Evolutionary conservation across 1,284 basidiomycete genomes (phyloP), one percentile per base, ranked within the genome.

Genomic region (Ganoderma multipileum): DNA sequence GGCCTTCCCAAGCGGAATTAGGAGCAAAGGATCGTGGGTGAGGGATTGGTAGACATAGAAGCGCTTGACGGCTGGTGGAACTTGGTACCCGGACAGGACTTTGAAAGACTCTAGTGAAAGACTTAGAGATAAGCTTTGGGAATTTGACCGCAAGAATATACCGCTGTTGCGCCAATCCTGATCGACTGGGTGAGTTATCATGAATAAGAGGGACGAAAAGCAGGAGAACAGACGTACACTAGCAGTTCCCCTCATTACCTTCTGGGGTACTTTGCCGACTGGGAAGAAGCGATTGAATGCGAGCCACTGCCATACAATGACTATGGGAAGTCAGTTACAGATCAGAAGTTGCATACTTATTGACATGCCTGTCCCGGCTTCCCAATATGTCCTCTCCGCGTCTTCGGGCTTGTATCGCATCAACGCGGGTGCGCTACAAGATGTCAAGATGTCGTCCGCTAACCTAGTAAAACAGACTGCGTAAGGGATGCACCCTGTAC

Each of bases 101-200:
- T 87, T 91, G 80, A 90, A 91, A 0, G 90, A 91, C 47, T 86
- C 91, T 83, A 55, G 3, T 47, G n/a, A 2, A 28, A 9, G 12
- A 6, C 33, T 57, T 59, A 63, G 18, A 6, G 11, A n/a, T 30
- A 33, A n/a, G 20, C 11, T 33, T 20, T n/a, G 4, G 61, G 39
- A 33, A n/a, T 52, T 33, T 44, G 33, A 68, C 5, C 3, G 39
- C 9, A 36, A 28, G 26, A 23, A 74, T 76, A 72, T 79, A 92
- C 91, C 83, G 75, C 91, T 93, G 74, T 91, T 87, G 74, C 88
- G 87, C 76, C 88, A 93, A 76, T 93, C 91, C 91, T 93, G 68
- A 41, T 60, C 11, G 2, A 26, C n/a, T 26, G n/a, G 5, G 38
- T 60, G 23, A 41, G 38, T 26, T 41, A 71, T 47, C n/a, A 65